Evolutionary conservation across 805 yeast species (phyloP).

Genomic region (Teunomyces barrocoloradensis): DNA sequence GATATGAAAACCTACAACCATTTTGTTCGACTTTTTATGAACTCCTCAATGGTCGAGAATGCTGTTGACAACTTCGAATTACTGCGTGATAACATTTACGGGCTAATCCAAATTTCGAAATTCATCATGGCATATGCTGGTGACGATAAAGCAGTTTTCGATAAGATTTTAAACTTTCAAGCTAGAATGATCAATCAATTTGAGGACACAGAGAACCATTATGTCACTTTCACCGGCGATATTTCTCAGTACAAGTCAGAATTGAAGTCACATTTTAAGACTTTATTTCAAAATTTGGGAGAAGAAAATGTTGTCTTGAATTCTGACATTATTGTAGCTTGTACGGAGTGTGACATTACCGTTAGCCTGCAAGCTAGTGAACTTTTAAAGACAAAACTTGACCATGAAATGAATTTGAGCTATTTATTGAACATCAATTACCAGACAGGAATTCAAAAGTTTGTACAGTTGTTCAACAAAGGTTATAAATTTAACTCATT

Average conservation of each 20-base stretch:
- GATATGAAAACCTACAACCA: slow-evolving; percentile 7
- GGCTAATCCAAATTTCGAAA: slow-evolving; percentile 24
- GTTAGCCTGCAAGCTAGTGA: background rate
- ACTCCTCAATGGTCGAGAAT: slow-evolving; percentile 27
- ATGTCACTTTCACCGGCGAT: slow-evolving; percentile 22
- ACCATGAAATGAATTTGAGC: slow-evolving; percentile 24
- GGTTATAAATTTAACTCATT: slow-evolving; percentile 29
- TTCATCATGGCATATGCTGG: slow-evolving; percentile 17
- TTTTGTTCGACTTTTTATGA: slow-evolving; percentile 17
- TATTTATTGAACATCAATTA: slow-evolving; percentile 26
- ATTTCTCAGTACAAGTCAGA: slow-evolving; percentile 8
- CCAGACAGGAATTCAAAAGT: slow-evolving; percentile 22
- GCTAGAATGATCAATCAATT: slow-evolving; percentile 32
- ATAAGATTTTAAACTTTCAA: slow-evolving; percentile 25
- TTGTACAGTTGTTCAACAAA: slow-evolving; percentile 25
- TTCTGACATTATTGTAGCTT: slow-evolving; percentile 13
- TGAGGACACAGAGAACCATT: slow-evolving; percentile 39
- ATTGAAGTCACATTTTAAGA: slow-evolving; percentile 10
- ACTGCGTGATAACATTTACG: slow-evolving; percentile 31
- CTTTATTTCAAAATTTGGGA: slow-evolving; percentile 6
- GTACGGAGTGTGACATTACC: slow-evolving; percentile 6
- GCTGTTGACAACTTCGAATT: slow-evolving; percentile 26
- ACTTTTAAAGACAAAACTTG: slow-evolving; percentile 5
- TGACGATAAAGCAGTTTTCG: slow-evolving; percentile 10
- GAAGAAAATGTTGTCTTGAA: slow-evolving; percentile 6